phyloP scores from a whole-genome alignment of 805 yeast genomes.

The Metschnikowia koreensis region DNA sequence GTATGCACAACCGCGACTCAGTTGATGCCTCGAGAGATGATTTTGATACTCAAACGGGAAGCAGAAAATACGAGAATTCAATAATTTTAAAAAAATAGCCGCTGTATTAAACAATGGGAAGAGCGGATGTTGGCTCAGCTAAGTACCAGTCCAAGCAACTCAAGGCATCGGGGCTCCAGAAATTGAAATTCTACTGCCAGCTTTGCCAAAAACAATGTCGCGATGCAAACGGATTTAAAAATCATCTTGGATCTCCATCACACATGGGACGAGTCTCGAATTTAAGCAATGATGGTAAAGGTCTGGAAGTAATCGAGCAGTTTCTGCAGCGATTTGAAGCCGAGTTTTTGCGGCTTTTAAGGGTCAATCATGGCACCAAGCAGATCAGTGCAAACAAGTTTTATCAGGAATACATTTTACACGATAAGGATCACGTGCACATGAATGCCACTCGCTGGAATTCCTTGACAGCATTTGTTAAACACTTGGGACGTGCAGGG shows the following conservation, averaged over 20 bases:
- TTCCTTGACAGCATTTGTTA: slow-evolving; percentile 65
- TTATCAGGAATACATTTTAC: slow-evolving; percentile 80
- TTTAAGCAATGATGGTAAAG: slow-evolving; percentile 37
- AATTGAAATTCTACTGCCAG: slow-evolving; percentile 85
- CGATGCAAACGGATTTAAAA: slow-evolving; percentile 92
- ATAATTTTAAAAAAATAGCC: background rate
- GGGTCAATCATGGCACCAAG: slow-evolving; percentile 78
- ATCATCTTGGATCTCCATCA: slow-evolving; percentile 80
- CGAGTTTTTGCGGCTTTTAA: slow-evolving; percentile 63
- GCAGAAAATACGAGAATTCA: background rate
- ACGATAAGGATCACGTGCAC: slow-evolving; percentile 80
- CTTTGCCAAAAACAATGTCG: slow-evolving; percentile 90
- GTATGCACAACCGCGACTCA: background rate
- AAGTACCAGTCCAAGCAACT: slow-evolving; percentile 71
- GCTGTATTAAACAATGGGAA: slow-evolving; percentile 20
- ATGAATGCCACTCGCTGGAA: slow-evolving; percentile 86
- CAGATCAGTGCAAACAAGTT: slow-evolving; percentile 75
- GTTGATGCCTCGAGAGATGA: background rate
- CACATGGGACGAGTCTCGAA: slow-evolving; percentile 58
- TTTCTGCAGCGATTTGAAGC: slow-evolving; percentile 59
- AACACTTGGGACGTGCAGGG: slow-evolving; percentile 56
- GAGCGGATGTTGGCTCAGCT: slow-evolving; percentile 46
- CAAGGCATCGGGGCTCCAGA: slow-evolving; percentile 82
- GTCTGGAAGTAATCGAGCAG: slow-evolving; percentile 50
- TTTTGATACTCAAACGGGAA: background rate